A percentile compares a stretch with the other conserved stretches of the same genome.
Conservation (phyloP, 1,284 basidiomycete species). For the Tylopilus sp. region DNA sequence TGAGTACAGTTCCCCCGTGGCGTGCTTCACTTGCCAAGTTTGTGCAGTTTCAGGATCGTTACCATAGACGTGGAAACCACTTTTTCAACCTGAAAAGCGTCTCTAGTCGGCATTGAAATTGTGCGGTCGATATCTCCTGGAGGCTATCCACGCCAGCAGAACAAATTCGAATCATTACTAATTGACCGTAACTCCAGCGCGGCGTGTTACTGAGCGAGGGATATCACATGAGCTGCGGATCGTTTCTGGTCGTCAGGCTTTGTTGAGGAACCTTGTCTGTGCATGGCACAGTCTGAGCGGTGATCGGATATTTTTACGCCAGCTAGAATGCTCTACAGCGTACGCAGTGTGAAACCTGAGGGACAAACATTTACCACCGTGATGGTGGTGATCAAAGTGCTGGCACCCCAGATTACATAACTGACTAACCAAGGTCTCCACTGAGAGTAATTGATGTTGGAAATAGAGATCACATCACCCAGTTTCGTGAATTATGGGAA, state of each 20-base stretch:
- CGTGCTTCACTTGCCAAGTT: conserved; percentile 15
- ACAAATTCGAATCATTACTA: not conserved
- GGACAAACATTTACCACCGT: not conserved
- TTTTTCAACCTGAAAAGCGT: not conserved
- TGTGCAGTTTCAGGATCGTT: not conserved
- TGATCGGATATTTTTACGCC: conserved; percentile 8
- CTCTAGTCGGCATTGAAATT: not conserved
- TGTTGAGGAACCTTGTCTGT: not conserved
- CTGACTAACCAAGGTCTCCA: conserved; percentile 6
- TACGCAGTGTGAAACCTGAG: not conserved
- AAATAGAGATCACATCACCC: not conserved
- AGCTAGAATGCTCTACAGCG: not conserved
- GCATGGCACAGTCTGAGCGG: not conserved
- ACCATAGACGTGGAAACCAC: not conserved
- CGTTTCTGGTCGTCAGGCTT: not conserved
- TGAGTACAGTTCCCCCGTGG: not conserved
- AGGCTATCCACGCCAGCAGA: not conserved
- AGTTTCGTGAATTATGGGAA: not conserved
- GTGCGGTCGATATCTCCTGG: not conserved
- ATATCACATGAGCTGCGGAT: not conserved
- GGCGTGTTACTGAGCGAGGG: too few species aligned
- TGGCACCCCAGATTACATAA: conserved; percentile 9
- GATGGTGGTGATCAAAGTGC: conserved; percentile 1
- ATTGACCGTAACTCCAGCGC: not conserved
- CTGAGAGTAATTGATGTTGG: conserved; percentile 1